Conservation (phyloP, 2,329 filamentous ascomycete species). For the Harringtonia aguacate region DNA sequence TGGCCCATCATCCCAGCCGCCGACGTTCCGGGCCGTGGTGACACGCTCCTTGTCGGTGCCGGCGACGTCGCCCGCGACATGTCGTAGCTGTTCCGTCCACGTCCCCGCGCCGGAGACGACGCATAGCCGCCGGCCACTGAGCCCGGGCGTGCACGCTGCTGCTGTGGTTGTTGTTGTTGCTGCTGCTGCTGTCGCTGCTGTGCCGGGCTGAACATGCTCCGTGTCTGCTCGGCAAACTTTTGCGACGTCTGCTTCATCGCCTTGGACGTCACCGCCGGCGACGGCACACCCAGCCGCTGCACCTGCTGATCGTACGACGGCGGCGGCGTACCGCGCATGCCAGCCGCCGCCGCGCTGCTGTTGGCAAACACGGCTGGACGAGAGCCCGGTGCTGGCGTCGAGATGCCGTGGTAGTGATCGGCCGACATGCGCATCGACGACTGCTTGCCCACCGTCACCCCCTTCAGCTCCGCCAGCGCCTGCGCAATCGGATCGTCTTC, state of each 20-base stretch:
- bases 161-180: slow-evolving; percentile 12
- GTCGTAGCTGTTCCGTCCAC: slow-evolving; percentile 44
- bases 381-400: slow-evolving; percentile 59
- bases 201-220: slow-evolving; percentile 56
- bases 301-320: slow-evolving; percentile 75
- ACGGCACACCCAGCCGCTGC: slow-evolving; percentile 74
- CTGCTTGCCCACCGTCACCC: slow-evolving; percentile 65
- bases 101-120: slow-evolving; percentile 39
- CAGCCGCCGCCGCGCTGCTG: slow-evolving; percentile 37
- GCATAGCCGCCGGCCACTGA: slow-evolving; percentile 4
- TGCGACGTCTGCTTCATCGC: slow-evolving; percentile 95
- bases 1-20: slow-evolving; percentile 15
- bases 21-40: slow-evolving; percentile 48
- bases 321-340: slow-evolving; percentile 65
- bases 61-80: slow-evolving; percentile 56
- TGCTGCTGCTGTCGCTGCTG: slow-evolving; percentile 9
- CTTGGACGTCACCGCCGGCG: slow-evolving; percentile 82
- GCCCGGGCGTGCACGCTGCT: no score
- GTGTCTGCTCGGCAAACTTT: slow-evolving; percentile 74
- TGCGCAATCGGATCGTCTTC: slow-evolving; percentile 86
- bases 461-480: slow-evolving; percentile 87
- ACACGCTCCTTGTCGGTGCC: slow-evolving; percentile 51
- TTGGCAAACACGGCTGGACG: slow-evolving; percentile 21
- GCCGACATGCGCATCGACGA: slow-evolving; percentile 79
- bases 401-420: slow-evolving; percentile 87